Conservation (phyloP, 2,329 filamentous ascomycete genomes). For the Exophiala bonariae region DNA sequence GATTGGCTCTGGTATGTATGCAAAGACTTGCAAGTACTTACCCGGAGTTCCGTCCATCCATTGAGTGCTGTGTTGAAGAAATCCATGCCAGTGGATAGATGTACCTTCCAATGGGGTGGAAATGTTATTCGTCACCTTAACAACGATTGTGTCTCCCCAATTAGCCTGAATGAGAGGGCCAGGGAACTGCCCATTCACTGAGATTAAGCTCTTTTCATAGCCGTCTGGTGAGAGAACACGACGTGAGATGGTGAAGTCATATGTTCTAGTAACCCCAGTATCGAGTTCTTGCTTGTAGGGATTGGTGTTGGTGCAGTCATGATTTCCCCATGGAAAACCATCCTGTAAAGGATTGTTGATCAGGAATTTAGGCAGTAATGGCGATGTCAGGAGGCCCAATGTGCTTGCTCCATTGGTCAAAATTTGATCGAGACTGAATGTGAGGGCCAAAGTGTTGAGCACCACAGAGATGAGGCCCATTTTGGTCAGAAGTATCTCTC, state of each 20-base stretch:
- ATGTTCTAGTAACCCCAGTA: conserved; percentile 16
- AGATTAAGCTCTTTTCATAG: conserved; percentile 4
- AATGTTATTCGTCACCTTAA: conserved; percentile 37
- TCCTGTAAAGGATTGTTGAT: conserved; percentile 12
- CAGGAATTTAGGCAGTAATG: conserved; percentile 12
- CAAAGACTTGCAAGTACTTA: too few relatives aligned
- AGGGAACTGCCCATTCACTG: conserved; percentile 63
- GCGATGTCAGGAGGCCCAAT: conserved; percentile 2
- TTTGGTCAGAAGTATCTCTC: not conserved
- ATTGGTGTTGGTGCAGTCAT: conserved; percentile 17
- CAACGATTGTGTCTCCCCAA: conserved; percentile 30
- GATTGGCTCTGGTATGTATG: too few relatives aligned
- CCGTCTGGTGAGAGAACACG: conserved; percentile 16
- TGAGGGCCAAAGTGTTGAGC: not conserved
- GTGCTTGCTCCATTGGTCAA: conserved; percentile 4
- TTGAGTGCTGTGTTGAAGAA: conserved; percentile 33
- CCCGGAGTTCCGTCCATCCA: conserved; percentile 45
- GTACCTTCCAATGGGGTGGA: conserved; percentile 34
- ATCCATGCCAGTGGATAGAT: conserved; percentile 45
- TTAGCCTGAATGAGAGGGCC: conserved; percentile 55
- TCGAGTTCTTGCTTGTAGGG: conserved; percentile 13
- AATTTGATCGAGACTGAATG: conserved; percentile 3
- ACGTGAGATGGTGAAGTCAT: conserved; percentile 14
- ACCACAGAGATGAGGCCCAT: not conserved
- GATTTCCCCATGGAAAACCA: conserved; percentile 22